These are phyloP conservation scores for Beta lomatogona DNA, from an alignment of 179 eudicot genomes.

Conservation along the genomic window DNA sequence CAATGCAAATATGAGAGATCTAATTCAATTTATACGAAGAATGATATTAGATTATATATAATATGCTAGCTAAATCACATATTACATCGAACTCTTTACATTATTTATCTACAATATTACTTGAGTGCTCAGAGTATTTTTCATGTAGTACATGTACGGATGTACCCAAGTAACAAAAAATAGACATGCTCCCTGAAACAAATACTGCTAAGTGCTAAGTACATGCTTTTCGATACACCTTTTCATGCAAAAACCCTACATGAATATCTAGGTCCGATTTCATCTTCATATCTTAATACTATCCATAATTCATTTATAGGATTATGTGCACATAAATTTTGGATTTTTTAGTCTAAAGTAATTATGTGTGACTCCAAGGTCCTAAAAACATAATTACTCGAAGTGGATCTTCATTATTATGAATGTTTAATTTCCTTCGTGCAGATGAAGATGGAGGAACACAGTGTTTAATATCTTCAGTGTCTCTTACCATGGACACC, in stretches of 20 bases:
- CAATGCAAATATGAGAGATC: too few relatives aligned
- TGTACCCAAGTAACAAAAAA: not conserved
- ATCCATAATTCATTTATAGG: too few relatives aligned
- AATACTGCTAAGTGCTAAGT: too few relatives aligned
- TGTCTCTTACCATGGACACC: conserved; percentile 34
- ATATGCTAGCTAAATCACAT: not conserved
- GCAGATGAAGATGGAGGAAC: conserved; percentile 20
- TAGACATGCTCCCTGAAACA: not conserved
- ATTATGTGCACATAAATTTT: not conserved
- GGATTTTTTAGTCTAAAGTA: too few relatives aligned
- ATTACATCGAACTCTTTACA: not conserved
- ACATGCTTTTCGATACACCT: too few relatives aligned
- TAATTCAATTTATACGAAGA: too few relatives aligned
- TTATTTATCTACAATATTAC: conserved; percentile 4
- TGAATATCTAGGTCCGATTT: not conserved
- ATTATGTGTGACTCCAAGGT: conserved; percentile 44
- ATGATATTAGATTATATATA: too few relatives aligned
- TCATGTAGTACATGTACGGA: not conserved
- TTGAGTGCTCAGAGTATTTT: not conserved
- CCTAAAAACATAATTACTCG: conserved; percentile 45
- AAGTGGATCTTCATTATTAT: conserved; percentile 36
- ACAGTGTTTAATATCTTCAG: not conserved
- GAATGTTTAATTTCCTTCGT: conserved; percentile 10
- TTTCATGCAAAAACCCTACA: not conserved
- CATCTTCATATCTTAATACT: not conserved